Base-by-base conservation (phyloP, 2,329 filamentous ascomycete genomes). In the Xylariales sp. region DNA sequence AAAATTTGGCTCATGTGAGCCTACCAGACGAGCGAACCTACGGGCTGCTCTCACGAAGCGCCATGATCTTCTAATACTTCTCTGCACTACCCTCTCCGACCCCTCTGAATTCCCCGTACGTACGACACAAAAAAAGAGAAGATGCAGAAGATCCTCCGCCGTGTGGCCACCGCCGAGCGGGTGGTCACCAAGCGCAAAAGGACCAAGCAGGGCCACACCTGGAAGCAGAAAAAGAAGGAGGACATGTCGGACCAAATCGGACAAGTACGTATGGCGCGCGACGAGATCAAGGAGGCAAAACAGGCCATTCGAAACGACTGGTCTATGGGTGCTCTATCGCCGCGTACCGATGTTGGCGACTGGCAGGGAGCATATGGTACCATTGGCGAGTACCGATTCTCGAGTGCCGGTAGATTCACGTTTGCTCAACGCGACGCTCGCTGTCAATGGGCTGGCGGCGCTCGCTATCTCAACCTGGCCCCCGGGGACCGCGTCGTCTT, bases 401-500 rank as follows among this genome's bases (percentile, higher is more conserved):
- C 69, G 36, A 14, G 64, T 53, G 48, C 68, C 55, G 63, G 63
- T 43, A 59, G 65, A 70, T 49, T 80, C 71, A 65, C 80, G 70
- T 65, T 75, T 8, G 69, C 73, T 64, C 69, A 81, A 64, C 74
- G 76, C 39, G 80, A 82, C 67, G 74, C 75, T 28, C 74, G 77
- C 61, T 80, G 82, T 63, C 73, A 76, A 62, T 89, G 87, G 87
- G 85, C 85, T n/a, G 86, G 87, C 52, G 84, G 84, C 43, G 72
- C 80, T 39, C 82, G 83, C 72, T 85, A 85, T 78, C 83, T 92
- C 69, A 91, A 89, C 72, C 82, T 94, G 66, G 86, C 85, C 30
- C 76, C 81, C 3, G 89, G 90, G 6, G 96, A 98, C 80, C 87
- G 96, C 67, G 94, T 97, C 39, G 92, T 95, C 61, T 82, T 98